These are phyloP conservation scores for Leccinum arenicola DNA, from an alignment of 768 basidiomycete genomes.

Conservation along the genomic window DNA sequence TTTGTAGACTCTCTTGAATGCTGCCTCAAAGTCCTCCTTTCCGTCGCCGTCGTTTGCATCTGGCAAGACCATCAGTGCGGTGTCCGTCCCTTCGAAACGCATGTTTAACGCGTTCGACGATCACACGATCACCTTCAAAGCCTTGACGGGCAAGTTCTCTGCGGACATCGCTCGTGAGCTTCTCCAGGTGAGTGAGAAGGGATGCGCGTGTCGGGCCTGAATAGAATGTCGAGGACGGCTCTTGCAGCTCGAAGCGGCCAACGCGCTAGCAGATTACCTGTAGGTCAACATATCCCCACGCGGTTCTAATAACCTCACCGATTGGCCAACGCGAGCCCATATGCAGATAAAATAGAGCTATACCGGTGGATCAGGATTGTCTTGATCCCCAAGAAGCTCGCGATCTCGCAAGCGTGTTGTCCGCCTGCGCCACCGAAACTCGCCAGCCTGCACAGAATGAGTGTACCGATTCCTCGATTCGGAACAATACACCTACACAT, in stretches of 20 bases:
- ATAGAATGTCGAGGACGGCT: slow-evolving; percentile 83
- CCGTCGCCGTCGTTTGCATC: slow-evolving; percentile 47
- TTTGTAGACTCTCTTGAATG: slow-evolving; percentile 80
- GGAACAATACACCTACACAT: slow-evolving; percentile 42
- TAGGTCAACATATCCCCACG: not conserved
- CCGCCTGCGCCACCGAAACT: slow-evolving; percentile 91
- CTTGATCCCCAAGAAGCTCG: slow-evolving; percentile 78
- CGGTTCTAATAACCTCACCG: slow-evolving; percentile 35
- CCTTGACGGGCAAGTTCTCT: slow-evolving; percentile 73
- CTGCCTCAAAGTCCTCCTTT: slow-evolving; percentile 70
- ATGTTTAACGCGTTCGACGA: slow-evolving; percentile 82
- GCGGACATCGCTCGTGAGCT: slow-evolving; percentile 58
- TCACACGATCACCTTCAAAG: slow-evolving; percentile 69
- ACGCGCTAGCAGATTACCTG: slow-evolving; percentile 48
- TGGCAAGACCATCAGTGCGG: slow-evolving; percentile 83
- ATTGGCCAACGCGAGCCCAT: slow-evolving; percentile 90
- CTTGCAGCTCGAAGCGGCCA: slow-evolving; percentile 87
- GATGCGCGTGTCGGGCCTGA: slow-evolving; percentile 51
- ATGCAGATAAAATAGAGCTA: slow-evolving; percentile 91
- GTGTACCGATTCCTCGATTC: not conserved
- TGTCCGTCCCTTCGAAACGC: slow-evolving; percentile 93
- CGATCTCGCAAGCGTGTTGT: slow-evolving; percentile 93
- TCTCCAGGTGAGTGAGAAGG: slow-evolving; percentile 67
- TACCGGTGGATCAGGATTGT: slow-evolving; percentile 88
- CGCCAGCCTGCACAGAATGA: slow-evolving; percentile 52